Percentiles rank a stretch among this genome's conserved stretches.
Evolutionary conservation across 495 filamentous ascomycete genomes (phyloP).

Genomic region (Schizothecium vesticola): DNA sequence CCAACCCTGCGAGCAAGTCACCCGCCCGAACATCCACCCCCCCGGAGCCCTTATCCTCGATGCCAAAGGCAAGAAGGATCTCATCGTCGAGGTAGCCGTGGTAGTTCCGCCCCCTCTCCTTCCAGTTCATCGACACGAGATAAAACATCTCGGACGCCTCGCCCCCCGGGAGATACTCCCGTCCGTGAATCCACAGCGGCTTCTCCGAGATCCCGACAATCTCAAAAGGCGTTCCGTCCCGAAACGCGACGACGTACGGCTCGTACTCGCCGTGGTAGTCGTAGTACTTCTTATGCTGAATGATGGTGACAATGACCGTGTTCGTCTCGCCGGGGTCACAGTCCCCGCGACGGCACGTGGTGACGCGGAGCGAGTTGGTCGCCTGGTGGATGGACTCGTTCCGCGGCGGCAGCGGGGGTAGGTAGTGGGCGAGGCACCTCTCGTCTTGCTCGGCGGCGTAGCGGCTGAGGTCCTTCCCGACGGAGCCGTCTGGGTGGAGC

Average conservation of each 20-base stretch:
- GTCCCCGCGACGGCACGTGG: constrained; percentile 39
- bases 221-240: constrained; percentile 41
- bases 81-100: constrained; percentile 48
- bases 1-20: constrained; percentile 41
- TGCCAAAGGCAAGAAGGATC: constrained; percentile 45
- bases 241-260: constrained; percentile 49
- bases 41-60: constrained; percentile 40
- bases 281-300: constrained; percentile 48
- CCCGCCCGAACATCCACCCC: constrained; percentile 44
- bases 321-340: constrained; percentile 39
- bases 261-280: constrained; percentile 46
- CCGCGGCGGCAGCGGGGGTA: constrained; percentile 28
- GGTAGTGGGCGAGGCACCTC: constrained; percentile 36
- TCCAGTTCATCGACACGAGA: constrained; percentile 50
- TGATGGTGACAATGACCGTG: constrained; percentile 47
- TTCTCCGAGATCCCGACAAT: constrained; percentile 44
- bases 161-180: constrained; percentile 12
- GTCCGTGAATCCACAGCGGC: constrained; percentile 49
- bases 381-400: constrained; percentile 50
- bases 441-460: constrained; percentile 26
- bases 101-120: constrained; percentile 36
- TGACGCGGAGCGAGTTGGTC: constrained; percentile 50
- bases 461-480: constrained; percentile 36
- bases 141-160: constrained; percentile 43
- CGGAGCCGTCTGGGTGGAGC: constrained; percentile 36